Evolutionary conservation across 495 filamentous ascomycete species (phyloP), one percentile per base, ranked within the genome.

Genomic region (Friedmanniomyces endolithicus): DNA sequence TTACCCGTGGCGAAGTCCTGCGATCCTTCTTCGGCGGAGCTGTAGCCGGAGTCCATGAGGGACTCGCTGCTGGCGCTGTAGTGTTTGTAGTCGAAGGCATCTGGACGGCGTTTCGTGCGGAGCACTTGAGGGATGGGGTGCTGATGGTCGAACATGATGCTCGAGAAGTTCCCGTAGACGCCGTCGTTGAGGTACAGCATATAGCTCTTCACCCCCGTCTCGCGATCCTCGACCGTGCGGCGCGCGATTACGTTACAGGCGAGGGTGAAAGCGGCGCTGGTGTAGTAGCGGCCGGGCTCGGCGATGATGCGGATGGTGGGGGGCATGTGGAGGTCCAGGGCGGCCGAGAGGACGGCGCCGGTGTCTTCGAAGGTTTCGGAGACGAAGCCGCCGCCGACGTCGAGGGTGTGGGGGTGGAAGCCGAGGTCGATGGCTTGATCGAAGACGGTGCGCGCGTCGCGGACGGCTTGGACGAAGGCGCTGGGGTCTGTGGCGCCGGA

Each of bases 111-210:
- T 23, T 74, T 77, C 47, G 73, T 75, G 60, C 82, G 81, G 25
- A 99, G 71, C 49, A 97, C 75, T 68, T 83, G 87, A 48, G 90
- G 87, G 41, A 84, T 70, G 0, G 90, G 90, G 63, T 94, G 77
- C 73, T 99, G 94, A 68, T 97, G 94, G 64, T 97, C 94, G 69
- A 95, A 99, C 71, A 99, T 94, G 75, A 96, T 95, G 78, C 86
- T 92, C 56, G 87, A 90, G 70, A 99, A 97, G 70, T 96, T 96
- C 55, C 92, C 90, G 60, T 99, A 99, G 37, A 96, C 81, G 24
- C 92, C 92, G 62, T 97, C 92, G 64, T 97, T 97, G 60, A 97
- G 72, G 68, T 98, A 97, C 25, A 95, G 70, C 90, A 96, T 96
- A 76, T 92, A 95, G 50, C 82, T 86, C 35, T 74, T 72, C 48